phyloP scores from a whole-genome alignment of 257 asterid species.

The Gentiana dahurica region DNA sequence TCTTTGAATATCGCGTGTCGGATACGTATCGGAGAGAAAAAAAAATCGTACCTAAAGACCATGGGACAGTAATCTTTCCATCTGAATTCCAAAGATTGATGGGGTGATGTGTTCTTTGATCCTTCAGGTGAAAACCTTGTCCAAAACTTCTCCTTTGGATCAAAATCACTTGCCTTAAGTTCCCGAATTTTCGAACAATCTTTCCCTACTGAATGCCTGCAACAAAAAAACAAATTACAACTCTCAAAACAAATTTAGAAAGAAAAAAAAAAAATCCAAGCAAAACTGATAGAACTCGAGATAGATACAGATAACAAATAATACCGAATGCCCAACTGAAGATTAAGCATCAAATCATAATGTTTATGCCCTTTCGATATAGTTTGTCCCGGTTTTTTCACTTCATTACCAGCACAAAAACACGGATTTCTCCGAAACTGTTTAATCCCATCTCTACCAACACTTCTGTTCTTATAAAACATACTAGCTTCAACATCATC shows the following conservation, averaged over 20 bases:
- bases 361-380: conserved; percentile 92
- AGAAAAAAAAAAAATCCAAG: neutral
- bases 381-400: conserved; percentile 77
- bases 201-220: conserved; percentile 73
- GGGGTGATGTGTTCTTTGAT: conserved; percentile 73
- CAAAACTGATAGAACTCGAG: conserved; percentile 3
- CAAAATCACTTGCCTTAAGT: conserved; percentile 66
- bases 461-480: conserved; percentile 53
- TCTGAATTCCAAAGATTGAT: conserved; percentile 67
- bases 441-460: conserved; percentile 42
- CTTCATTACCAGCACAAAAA: conserved; percentile 42
- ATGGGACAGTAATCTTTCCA: conserved; percentile 93
- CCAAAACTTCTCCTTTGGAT: conserved; percentile 88
- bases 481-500: conserved; percentile 75
- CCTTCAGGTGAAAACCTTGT: conserved; percentile 84
- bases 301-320: conserved; percentile 10
- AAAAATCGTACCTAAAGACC: conserved; percentile 53
- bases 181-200: conserved; percentile 46
- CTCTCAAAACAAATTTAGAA: neutral
- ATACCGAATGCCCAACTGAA: conserved; percentile 87
- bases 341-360: conserved; percentile 92
- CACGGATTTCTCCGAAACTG: conserved; percentile 77
- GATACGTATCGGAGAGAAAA: neutral
- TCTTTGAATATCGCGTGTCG: neutral
- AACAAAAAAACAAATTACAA: neutral